These are phyloP conservation scores for Jaapia argillacea DNA, from an alignment of 768 basidiomycete genomes.

Conservation along the genomic window DNA sequence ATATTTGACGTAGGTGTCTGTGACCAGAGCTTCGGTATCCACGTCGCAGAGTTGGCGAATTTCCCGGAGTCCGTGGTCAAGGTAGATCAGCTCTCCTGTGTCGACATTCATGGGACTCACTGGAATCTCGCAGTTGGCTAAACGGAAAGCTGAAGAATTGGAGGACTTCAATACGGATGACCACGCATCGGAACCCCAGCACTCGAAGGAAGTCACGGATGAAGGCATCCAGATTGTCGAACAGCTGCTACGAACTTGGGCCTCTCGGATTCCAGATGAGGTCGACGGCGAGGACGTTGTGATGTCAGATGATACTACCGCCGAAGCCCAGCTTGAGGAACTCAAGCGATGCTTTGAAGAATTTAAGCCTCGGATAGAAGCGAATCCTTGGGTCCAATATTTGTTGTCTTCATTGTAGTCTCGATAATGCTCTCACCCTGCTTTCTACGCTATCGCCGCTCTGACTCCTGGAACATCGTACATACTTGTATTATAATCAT, in stretches of 20 bases:
- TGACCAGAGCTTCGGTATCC: conserved; percentile 97
- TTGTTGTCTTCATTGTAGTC: conserved; percentile 34
- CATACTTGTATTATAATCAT: too few species aligned
- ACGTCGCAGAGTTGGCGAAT: conserved; percentile 94
- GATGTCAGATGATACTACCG: conserved; percentile 33
- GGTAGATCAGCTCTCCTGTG: conserved; percentile 26
- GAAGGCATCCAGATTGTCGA: conserved; percentile 78
- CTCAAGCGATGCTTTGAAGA: conserved; percentile 55
- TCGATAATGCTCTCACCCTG: neutral
- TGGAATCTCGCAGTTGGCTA: conserved; percentile 53
- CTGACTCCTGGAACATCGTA: too few species aligned
- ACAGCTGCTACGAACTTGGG: conserved; percentile 66
- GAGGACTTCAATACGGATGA: conserved; percentile 67
- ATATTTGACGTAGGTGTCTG: conserved; percentile 51
- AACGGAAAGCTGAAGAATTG: conserved; percentile 83
- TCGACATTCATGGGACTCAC: conserved; percentile 1
- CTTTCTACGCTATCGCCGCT: too few species aligned
- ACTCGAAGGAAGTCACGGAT: conserved; percentile 53
- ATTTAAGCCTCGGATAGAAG: conserved; percentile 61
- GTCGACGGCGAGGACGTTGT: conserved; percentile 33
- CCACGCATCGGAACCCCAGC: conserved; percentile 24
- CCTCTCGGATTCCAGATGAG: conserved; percentile 19
- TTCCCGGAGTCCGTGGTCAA: conserved; percentile 93
- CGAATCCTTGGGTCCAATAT: conserved; percentile 68
- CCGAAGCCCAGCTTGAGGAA: conserved; percentile 27